Evolutionary conservation across 2,329 filamentous ascomycete genomes (phyloP).

Genomic region (Hypoxylon sp.): DNA sequence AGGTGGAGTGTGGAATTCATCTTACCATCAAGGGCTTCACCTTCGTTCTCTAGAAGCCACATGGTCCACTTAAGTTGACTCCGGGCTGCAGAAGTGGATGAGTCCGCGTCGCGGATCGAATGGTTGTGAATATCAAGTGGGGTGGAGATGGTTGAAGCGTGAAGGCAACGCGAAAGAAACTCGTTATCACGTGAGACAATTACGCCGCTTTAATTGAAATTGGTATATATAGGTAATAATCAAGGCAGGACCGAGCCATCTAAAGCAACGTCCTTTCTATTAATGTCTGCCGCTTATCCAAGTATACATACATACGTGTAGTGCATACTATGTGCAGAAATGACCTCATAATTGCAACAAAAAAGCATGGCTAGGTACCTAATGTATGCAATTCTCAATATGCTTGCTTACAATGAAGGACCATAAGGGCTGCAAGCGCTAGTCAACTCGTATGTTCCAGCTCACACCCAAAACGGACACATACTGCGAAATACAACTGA

Average conservation of each 20-base stretch:
- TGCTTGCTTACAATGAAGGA: too few species aligned
- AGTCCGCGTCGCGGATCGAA: constrained; percentile 14
- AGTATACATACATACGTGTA: too few species aligned
- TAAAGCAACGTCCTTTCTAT: background rate
- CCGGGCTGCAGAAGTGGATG: constrained; percentile 1
- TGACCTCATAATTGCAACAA: background rate
- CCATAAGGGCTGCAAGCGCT: too few species aligned
- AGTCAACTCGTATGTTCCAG: background rate
- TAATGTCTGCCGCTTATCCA: background rate
- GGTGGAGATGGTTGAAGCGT: constrained; percentile 24
- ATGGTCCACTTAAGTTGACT: constrained; percentile 52
- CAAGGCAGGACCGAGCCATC: background rate
- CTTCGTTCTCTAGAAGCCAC: constrained; percentile 69
- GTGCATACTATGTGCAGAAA: background rate
- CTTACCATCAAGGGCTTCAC: constrained; percentile 62
- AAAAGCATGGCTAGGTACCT: too few species aligned
- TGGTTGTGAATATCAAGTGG: constrained; percentile 8
- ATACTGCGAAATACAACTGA: background rate
- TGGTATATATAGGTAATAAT: background rate
- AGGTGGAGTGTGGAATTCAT: background rate
- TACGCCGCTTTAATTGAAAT: background rate
- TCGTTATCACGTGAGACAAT: constrained; percentile 39
- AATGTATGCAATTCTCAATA: too few species aligned
- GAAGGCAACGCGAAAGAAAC: constrained; percentile 39
- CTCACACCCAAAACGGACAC: background rate